phyloP scores from a whole-genome alignment of 1,284 basidiomycete species.

The Cryptococcus sp. region DNA sequence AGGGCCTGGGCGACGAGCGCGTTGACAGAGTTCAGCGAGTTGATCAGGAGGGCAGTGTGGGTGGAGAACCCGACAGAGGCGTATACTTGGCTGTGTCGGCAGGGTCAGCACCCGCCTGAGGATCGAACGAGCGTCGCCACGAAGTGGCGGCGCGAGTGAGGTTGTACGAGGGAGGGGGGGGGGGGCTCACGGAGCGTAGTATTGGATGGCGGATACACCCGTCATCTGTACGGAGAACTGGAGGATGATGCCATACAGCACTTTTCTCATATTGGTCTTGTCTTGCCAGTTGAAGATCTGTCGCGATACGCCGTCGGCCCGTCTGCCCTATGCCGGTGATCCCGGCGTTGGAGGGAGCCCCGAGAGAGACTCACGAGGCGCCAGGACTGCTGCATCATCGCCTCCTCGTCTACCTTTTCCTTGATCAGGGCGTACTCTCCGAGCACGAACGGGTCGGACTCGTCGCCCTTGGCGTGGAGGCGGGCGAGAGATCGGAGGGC shows the following conservation, averaged over 20 bases:
- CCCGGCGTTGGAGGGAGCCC: not conserved
- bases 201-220: slow-evolving; percentile 56
- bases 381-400: slow-evolving; percentile 41
- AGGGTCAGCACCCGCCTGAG: not conserved
- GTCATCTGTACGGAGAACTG: slow-evolving; percentile 55
- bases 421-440: slow-evolving; percentile 51
- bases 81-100: slow-evolving; percentile 17
- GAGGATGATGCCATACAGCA: slow-evolving; percentile 51
- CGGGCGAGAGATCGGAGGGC: slow-evolving; percentile 58
- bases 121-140: too few species aligned
- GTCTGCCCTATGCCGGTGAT: too few species aligned
- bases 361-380: slow-evolving; percentile 16
- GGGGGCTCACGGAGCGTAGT: slow-evolving; percentile 49
- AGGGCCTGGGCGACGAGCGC: slow-evolving; percentile 59
- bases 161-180: not conserved
- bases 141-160: not conserved
- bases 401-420: slow-evolving; percentile 41
- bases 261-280: slow-evolving; percentile 54
- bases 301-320: not conserved
- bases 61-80: slow-evolving; percentile 52
- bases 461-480: slow-evolving; percentile 58
- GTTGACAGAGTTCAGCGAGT: slow-evolving; percentile 61
- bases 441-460: slow-evolving; percentile 47
- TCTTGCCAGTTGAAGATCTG: slow-evolving; percentile 54
- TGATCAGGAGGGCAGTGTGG: slow-evolving; percentile 57